A percentile compares a stretch with the other conserved stretches of the same genome.
phyloP scores from a whole-genome alignment of 2,329 filamentous ascomycete genomes.

The Clonostachys solani region DNA sequence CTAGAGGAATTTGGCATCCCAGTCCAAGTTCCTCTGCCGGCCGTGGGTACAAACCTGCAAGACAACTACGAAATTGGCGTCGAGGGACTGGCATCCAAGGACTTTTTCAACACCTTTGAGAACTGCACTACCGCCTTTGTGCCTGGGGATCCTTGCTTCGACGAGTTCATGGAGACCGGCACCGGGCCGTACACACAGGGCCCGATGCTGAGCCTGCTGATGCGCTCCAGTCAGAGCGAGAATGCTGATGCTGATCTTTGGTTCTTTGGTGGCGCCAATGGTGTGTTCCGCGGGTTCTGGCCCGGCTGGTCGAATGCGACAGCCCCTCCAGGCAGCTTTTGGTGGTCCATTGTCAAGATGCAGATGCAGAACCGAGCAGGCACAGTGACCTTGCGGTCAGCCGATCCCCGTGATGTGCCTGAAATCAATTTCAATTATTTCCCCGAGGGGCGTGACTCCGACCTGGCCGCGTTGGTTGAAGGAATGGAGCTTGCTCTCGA shows the following conservation, averaged over 20 bases:
- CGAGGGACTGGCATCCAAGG: conserved; percentile 20
- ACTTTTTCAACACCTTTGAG: conserved; percentile 14
- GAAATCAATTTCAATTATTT: conserved; percentile 58
- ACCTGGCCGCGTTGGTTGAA: conserved; percentile 48
- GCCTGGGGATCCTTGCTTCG: conserved; percentile 23
- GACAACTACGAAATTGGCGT: conserved; percentile 45
- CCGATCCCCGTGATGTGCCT: conserved; percentile 57
- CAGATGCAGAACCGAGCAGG: conserved; percentile 58
- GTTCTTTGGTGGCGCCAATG: too few relatives aligned
- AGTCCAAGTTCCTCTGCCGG: conserved; percentile 47
- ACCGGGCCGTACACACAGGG: too few relatives aligned
- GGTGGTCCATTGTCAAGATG: conserved; percentile 47
- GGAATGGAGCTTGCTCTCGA: conserved; percentile 44
- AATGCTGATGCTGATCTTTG: too few relatives aligned
- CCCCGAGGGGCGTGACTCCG: conserved; percentile 36
- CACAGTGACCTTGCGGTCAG: conserved; percentile 53
- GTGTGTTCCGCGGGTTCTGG: conserved; percentile 50
- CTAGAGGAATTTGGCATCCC: conserved; percentile 30
- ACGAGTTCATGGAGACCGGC: too few relatives aligned
- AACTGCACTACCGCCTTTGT: conserved; percentile 23
- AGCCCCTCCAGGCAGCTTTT: conserved; percentile 33
- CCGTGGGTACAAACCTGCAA: conserved; percentile 56
- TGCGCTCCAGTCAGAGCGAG: too few relatives aligned
- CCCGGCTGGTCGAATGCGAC: conserved; percentile 45
- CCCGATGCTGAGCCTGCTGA: too few relatives aligned